Conservation (phyloP, 139 green algal species). For the Zygnema circumcarinatum region DNA sequence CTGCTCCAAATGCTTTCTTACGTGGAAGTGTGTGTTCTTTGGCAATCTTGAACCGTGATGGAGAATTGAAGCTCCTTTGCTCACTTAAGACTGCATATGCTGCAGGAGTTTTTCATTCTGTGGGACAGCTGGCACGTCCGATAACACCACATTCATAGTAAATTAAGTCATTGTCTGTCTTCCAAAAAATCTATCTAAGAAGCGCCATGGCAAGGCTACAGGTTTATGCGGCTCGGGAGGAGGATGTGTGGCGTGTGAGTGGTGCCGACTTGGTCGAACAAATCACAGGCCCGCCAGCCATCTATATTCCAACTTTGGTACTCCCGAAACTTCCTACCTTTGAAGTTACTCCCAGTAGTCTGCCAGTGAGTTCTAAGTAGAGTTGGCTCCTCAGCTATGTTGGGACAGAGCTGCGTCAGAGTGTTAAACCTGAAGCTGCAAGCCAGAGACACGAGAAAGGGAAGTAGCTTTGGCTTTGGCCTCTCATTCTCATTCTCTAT, state of each 20-base stretch:
- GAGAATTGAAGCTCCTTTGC: background rate
- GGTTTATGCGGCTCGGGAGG: constrained; percentile 44
- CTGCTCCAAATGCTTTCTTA: background rate
- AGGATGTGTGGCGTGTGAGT: constrained; percentile 19
- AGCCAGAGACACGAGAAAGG: background rate
- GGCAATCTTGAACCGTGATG: background rate
- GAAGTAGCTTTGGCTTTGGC: background rate
- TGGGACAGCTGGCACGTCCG: too few relatives aligned
- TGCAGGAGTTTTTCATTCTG: too few relatives aligned
- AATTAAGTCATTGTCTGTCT: too few relatives aligned
- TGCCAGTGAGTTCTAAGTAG: background rate
- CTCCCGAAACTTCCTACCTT: too few relatives aligned
- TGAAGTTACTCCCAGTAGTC: too few relatives aligned
- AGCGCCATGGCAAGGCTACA: constrained; percentile 8
- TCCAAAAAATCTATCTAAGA: too few relatives aligned
- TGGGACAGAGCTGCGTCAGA: background rate
- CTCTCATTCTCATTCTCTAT: background rate
- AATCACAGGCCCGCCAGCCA: constrained; percentile 38
- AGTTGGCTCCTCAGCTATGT: background rate
- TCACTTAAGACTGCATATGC: background rate
- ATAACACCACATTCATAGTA: too few relatives aligned
- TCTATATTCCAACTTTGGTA: constrained; percentile 41
- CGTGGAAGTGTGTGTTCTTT: background rate
- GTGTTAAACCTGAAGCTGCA: background rate
- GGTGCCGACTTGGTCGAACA: constrained; percentile 25